A percentile compares a stretch with the other conserved stretches of the same genome.
Conservation (phyloP, 106 monocot species). For the Ottelia alismoides region DNA sequence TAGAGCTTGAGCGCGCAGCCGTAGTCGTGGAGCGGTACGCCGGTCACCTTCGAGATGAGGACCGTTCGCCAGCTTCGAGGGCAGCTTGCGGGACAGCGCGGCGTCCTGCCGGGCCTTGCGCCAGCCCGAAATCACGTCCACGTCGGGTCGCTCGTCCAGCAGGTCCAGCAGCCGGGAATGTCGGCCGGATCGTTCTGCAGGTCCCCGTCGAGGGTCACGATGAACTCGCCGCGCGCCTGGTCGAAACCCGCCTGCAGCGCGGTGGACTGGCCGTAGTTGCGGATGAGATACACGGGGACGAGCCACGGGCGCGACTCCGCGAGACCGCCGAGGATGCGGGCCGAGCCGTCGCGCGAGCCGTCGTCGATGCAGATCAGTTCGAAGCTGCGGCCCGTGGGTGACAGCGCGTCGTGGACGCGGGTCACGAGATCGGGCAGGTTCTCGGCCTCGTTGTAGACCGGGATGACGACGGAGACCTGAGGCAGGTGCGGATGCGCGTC, state of each 20-base stretch:
- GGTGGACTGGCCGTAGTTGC: neutral
- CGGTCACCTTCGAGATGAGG: neutral
- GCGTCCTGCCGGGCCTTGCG: no score
- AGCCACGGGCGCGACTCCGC: neutral
- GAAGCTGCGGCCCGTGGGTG: neutral
- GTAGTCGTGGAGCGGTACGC: neutral
- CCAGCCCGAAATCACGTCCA: neutral
- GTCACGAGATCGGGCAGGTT: neutral
- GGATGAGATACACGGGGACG: neutral
- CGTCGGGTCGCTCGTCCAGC: neutral
- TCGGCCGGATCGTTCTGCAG: no score
- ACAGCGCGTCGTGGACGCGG: neutral
- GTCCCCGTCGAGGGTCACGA: neutral
- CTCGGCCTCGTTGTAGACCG: neutral
- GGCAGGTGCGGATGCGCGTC: no score
- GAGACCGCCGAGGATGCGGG: neutral
- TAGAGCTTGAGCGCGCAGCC: neutral
- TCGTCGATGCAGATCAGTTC: neutral
- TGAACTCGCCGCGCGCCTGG: neutral
- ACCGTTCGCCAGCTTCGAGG: no score
- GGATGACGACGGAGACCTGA: neutral
- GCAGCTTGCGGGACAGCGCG: no score
- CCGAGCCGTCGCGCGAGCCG: neutral
- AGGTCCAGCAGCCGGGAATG: neutral
- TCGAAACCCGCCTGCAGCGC: neutral